Evolutionary conservation across 208 protist species (phyloP), one percentile per base, ranked within the genome.

Genomic region (Leishmania amazonensis): DNA sequence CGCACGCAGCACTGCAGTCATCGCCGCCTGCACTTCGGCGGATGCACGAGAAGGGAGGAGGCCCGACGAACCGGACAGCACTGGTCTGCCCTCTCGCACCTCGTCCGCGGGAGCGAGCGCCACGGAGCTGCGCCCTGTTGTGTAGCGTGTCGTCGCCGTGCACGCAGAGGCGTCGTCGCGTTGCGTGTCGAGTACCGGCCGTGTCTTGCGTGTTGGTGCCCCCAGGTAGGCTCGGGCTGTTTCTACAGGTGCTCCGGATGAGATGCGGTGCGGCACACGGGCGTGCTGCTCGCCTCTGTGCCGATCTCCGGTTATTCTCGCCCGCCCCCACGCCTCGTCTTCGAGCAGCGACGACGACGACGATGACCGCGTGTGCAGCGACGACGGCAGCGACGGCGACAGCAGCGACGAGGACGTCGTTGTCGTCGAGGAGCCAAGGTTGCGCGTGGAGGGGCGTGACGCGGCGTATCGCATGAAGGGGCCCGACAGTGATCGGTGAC

Each of bases 131-230:
- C 57, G 38, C 21, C 62, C 73, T 1, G 82, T 81, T 0, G 82
- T 85, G 82, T 85, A 85, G 35, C 64, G 82, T 31, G 82, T 85
- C 28, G 82, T 85, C 45, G 75, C 75, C 15, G 81, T 77, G 72
- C 74, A 71, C 17, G 82, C 47, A 19, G 75, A 75, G 17, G 17
- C 58, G 49, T 57, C 78, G 49, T 57, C 38, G 81, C 73, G 76
- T 47, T 81, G 81, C 60, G 40, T 53, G 76, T 85, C 76, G 17
- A 85, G 51, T 65, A 85, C 68, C 38, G 81, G 81, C 57, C 81
- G 81, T 21, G 76, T 13, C 60, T 73, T 80, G 75, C 75, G 57
- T 65, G 35, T 47, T 45, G 73, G 35, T 1, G 73, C 31, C 15
- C 38, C 17, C 38, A 35, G 19, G 73, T 77, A 49, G 17, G 17